Base-by-base conservation (phyloP, 805 yeast genomes). In the Starmerella sirachaensis region DNA sequence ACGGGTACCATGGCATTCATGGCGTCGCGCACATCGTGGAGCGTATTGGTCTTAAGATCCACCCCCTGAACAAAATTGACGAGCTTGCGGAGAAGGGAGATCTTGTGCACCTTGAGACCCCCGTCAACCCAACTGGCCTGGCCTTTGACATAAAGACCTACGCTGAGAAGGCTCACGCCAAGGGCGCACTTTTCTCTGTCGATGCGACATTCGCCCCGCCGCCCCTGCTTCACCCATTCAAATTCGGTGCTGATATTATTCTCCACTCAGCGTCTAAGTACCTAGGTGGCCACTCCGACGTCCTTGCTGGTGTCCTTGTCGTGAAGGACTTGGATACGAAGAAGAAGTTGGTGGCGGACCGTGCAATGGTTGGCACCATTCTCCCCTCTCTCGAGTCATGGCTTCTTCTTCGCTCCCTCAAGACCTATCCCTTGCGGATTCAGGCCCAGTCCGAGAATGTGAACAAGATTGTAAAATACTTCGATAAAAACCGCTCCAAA, bases 151-250 rank as follows among this genome's bases (percentile, higher is more conserved):
- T 86, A 41, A 56, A 60, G 23, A 57, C 68, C 35, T 79, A 69
- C 53, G 88, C 82, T 2, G 63, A 72, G 5, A 68, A 65, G 45
- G 94, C 94, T 0, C 93, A 83, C 54, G 62, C 66, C 1, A 70
- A 72, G 41, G 94, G 94, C 13, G 95, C 94, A 0, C 47, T 62
- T 18, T 58, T 85, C 11, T 51, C 74, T 16, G 76, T 82, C n/a
- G 97, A 86, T 57, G 70, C 95, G 1, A 88, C 96, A 0, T 81
- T 88, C 61, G 96, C 94, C 8, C 95, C 96, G 17, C 93, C 93
- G 10, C 95, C 95, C 11, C 60, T 85, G 42, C 81, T 74, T 50
- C 72, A 82, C 46, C 88, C 93, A 4, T 84, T 84, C 62, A 65
- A 67, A 23, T 76, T 69, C 49, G 94, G 88, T 34, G 94, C 79